A percentile compares a stretch with the other conserved stretches of the same genome.
phyloP scores from a whole-genome alignment of 169 alveolate genomes.

The Cystoisospora suis region DNA sequence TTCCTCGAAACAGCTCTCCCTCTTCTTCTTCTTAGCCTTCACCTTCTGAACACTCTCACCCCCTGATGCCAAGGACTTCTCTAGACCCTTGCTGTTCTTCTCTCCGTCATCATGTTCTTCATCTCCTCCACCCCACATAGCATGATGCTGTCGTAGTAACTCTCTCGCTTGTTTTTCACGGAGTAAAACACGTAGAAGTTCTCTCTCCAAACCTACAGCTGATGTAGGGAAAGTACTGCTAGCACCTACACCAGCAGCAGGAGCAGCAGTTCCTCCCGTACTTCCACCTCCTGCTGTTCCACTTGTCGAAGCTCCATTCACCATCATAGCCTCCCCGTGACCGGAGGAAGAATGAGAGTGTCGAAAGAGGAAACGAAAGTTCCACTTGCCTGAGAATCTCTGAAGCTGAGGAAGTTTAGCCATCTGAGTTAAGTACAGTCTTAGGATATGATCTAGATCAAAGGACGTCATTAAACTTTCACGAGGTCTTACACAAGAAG shows the following conservation, averaged over 20 bases:
- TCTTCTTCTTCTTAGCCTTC: too few relatives aligned
- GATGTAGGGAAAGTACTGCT: neutral
- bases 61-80: too few relatives aligned
- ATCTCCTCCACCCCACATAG: neutral
- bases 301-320: too few relatives aligned
- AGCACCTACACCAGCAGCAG: neutral
- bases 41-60: too few relatives aligned
- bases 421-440: constrained; percentile 46
- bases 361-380: constrained; percentile 27
- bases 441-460: constrained; percentile 41
- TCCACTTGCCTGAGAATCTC: constrained; percentile 44
- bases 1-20: too few relatives aligned
- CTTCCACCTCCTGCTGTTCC: too few relatives aligned
- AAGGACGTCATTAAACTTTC: constrained; percentile 49
- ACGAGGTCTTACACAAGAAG: too few relatives aligned
- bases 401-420: constrained; percentile 59
- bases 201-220: neutral
- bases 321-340: too few relatives aligned
- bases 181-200: neutral
- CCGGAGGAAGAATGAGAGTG: too few relatives aligned
- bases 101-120: too few relatives aligned
- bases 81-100: too few relatives aligned
- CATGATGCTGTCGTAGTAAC: neutral
- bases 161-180: neutral
- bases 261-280: neutral